Evolutionary conservation across 768 basidiomycete genomes (phyloP).

Genomic region (Leccinum obscurum): DNA sequence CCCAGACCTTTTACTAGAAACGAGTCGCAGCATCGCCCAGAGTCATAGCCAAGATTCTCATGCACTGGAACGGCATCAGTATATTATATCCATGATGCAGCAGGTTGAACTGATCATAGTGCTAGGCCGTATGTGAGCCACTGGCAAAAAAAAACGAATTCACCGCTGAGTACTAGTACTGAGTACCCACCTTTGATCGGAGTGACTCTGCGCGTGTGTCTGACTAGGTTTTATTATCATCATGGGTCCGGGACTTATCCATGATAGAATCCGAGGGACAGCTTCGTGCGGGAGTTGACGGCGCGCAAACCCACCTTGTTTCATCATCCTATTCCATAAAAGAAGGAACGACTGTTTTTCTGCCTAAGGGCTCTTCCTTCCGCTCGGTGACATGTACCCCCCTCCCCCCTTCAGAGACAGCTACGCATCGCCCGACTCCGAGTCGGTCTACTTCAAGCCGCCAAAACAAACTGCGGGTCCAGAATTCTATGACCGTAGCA

Average conservation of each 20-base stretch:
- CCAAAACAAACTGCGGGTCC: conserved; percentile 22
- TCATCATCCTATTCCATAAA: neutral
- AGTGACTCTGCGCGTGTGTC: neutral
- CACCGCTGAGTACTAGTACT: neutral
- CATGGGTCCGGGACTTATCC: neutral
- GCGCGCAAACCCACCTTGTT: neutral
- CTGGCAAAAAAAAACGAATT: too few species aligned
- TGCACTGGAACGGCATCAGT: neutral
- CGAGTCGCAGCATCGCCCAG: neutral
- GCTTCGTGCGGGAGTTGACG: neutral
- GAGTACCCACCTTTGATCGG: too few species aligned
- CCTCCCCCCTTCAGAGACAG: conserved; percentile 6
- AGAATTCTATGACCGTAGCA: conserved; percentile 31
- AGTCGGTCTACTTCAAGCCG: conserved; percentile 18
- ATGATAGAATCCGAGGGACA: conserved; percentile 10
- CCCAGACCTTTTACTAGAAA: neutral
- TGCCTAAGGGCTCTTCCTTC: neutral
- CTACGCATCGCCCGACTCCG: conserved; percentile 19
- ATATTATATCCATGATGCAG: neutral
- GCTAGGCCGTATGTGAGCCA: neutral
- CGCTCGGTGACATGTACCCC: conserved; percentile 10
- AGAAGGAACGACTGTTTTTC: too few species aligned
- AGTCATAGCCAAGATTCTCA: too few species aligned
- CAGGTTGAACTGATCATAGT: neutral
- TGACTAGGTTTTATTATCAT: neutral